Conservation (phyloP, 139 green algal genomes). For the Ettlia oleoabundans region DNA sequence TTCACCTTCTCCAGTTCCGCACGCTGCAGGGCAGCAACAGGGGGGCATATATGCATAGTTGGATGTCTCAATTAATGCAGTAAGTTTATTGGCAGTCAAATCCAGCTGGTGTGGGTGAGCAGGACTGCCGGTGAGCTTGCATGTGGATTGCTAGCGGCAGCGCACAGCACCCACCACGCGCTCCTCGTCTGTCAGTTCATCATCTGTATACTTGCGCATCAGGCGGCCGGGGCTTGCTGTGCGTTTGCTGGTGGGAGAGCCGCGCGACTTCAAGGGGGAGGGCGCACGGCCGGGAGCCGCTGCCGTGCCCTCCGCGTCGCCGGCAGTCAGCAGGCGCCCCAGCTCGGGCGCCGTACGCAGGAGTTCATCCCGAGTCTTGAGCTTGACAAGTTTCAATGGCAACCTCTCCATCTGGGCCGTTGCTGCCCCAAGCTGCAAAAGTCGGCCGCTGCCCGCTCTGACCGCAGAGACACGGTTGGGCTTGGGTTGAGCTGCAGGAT, state of each 20-base stretch:
- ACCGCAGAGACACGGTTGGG: not conserved
- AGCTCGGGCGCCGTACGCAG: conserved; percentile 42
- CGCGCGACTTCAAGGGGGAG: conserved; percentile 35
- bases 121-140: not conserved
- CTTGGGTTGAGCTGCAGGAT: too few relatives aligned
- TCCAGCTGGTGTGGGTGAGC: not conserved
- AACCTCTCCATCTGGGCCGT: not conserved
- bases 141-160: not conserved
- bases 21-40: conserved; percentile 19
- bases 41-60: not conserved
- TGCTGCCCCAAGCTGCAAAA: not conserved
- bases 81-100: too few relatives aligned
- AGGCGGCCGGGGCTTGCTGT: not conserved
- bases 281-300: not conserved
- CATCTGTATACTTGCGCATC: conserved; percentile 11
- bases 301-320: not conserved
- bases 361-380: conserved; percentile 82
- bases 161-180: conserved; percentile 48
- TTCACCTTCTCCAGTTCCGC: conserved; percentile 41
- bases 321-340: not conserved
- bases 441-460: not conserved
- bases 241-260: conserved; percentile 59
- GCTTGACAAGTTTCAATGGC: conserved; percentile 66
- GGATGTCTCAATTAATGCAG: too few relatives aligned
- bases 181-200: conserved; percentile 82